Evolutionary conservation across 805 yeast genomes (phyloP), one percentile per base, ranked within the genome.

Genomic region (Deakozyma indianensis): DNA sequence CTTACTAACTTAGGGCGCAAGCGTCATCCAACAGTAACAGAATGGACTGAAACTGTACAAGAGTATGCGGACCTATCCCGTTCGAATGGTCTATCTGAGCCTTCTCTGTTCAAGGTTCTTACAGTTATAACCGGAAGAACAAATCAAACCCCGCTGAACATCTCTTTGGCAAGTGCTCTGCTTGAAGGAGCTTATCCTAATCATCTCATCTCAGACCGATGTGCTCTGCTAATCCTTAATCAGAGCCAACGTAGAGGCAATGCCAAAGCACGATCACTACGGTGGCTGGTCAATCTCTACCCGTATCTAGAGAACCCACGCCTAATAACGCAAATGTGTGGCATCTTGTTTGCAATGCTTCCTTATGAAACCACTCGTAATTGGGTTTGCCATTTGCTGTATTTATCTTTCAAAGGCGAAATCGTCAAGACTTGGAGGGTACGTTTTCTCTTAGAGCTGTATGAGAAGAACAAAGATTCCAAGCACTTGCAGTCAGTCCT

Each of bases 401-500:
- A 43, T 38, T 29, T 51, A 9, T 42, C 52, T 1, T 45, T 56
- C 14, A 32, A 50, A 21, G 22, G 35, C 2, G 41, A 38, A 14
- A 41, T 48, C 9, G 53, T 53, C 35, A 47, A 41, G 38, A 51
- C 54, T 15, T 56, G 57, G 57, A 35, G 53, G 35, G 50, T 53
- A 9, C 41, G 46, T n/a, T 51, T 48, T 25, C 45, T 55, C 9
- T 24, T 41, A 4, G 49, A 43, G 3, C 48, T 60, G 23, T 51
- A 54, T 29, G 28, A 42, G 7, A 59, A 54, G 32, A 53, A 51
- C 35, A 44, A 43, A 4, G 50, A 42, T 2, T 53, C 59, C 0
- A 48, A 48, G 16, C 51, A 56, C 15, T 22, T 61, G 0, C 45
- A 49, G 3, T 60, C 55, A 1, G 41, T 62, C 23, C 42, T 59